Evolutionary conservation across 139 green algal species (phyloP), one percentile per base, ranked within the genome.

Genomic region (Coelastrella sp.): DNA sequence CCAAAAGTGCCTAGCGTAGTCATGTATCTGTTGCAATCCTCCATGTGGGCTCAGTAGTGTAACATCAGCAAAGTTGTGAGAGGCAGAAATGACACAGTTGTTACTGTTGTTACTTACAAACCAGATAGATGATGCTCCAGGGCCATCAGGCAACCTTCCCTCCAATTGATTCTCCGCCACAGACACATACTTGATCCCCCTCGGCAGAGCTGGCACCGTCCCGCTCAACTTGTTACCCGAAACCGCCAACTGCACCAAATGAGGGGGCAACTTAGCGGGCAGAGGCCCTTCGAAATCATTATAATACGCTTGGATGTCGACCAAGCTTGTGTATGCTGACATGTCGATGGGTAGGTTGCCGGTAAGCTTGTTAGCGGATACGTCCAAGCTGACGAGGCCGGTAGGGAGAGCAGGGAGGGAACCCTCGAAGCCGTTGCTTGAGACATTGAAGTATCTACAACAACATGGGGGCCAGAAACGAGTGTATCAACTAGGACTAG

Each of bases 371-470:
- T 88, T 88, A 7, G 10, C 20, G 11, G 68, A 71, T 17, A 88
- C 13, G 56, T 88, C 83, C 14, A 88, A 58, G 54, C 83, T 88
- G 83, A 88, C 56, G 22, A 88, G 83, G 19, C 47, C 14, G 5
- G 66, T 54, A 57, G 83, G 83, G 17, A 88, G 83, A 7, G 68
- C 13, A 4, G 83, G 83, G 3, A 88, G 17, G 54, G 66, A 23
- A 13, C 83, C 83, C 20, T 80, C 68, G 3, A 88, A 22, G 5
- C 16, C 54, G 54, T 88, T 88, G 68, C 47, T 17, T 5, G 83
- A 88, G 19, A 88, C 4, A 56, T 88, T 88, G 83, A 88, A 80
- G 54, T 88, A 88, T 68, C 83, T 88, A 47, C n/a, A 76, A 23
- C 54, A 76, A 3, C 32, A 87, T 16, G n/a, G 71, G 17, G 19